A percentile compares a stretch with the other conserved stretches of the same genome.
phyloP scores from a whole-genome alignment of 1,284 basidiomycete genomes.

The Pyrrhoderma noxium region DNA sequence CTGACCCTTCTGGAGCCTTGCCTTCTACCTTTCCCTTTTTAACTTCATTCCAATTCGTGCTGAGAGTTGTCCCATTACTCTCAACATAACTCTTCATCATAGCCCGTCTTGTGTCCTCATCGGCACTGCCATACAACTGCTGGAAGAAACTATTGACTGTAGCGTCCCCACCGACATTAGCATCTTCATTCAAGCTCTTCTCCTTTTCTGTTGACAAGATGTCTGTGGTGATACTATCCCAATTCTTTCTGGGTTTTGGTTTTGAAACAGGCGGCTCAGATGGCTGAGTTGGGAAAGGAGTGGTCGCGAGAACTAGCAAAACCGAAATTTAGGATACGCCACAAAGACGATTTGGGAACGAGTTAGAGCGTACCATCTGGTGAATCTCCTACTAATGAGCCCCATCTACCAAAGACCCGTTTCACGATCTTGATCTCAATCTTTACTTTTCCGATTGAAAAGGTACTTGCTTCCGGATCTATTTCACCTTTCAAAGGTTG shows the following conservation, averaged over 20 bases:
- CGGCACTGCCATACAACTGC: conserved; percentile 78
- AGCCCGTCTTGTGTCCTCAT: conserved; percentile 81
- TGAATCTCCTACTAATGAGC: conserved; percentile 60
- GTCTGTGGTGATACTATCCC: conserved; percentile 71
- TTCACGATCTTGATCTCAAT: conserved; percentile 71
- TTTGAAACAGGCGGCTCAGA: conserved; percentile 23
- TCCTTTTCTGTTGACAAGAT: conserved; percentile 61
- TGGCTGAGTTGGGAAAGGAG: conserved; percentile 27
- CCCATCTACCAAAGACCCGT: conserved; percentile 63
- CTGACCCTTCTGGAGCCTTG: conserved; percentile 75
- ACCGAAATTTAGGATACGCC: too few relatives aligned
- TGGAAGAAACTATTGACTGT: conserved; percentile 77
- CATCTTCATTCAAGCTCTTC: conserved; percentile 59
- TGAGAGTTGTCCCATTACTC: conserved; percentile 86
- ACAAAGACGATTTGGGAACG: too few relatives aligned
- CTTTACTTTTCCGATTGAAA: conserved; percentile 76
- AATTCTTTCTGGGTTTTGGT: conserved; percentile 58
- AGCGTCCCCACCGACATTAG: conserved; percentile 76
- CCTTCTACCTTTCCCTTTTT: conserved; percentile 59
- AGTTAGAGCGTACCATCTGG: conserved; percentile 58
- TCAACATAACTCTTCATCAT: conserved; percentile 97
- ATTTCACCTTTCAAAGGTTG: conserved; percentile 81
- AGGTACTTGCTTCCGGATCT: conserved; percentile 53
- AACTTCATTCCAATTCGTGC: conserved; percentile 91
- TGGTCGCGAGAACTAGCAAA: conserved; percentile 21